These are phyloP conservation scores for Sphenostylis stenocarpa DNA, from an alignment of 306 rosid genomes.

Conservation along the genomic window DNA sequence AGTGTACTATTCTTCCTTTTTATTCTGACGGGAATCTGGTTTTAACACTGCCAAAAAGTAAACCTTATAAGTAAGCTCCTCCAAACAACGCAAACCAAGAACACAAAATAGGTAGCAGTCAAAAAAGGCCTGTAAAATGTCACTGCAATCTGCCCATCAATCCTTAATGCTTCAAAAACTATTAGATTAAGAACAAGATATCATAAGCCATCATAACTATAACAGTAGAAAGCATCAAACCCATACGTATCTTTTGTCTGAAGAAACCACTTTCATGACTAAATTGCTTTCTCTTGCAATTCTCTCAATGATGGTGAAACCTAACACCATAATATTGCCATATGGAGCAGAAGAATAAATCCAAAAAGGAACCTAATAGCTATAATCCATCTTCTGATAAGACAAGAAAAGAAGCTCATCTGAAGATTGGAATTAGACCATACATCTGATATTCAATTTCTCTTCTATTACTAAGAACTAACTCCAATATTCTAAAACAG, in stretches of 20 bases:
- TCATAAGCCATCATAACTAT: not conserved
- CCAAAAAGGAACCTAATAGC: not conserved
- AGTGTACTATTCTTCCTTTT: not conserved
- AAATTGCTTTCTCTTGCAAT: not conserved
- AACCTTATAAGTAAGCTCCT: not conserved
- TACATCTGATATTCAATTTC: slow-evolving; percentile 5
- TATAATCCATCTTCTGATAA: not conserved
- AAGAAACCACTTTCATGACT: not conserved
- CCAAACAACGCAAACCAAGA: not conserved
- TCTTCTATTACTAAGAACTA: not conserved
- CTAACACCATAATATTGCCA: not conserved
- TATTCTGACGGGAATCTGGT: not conserved
- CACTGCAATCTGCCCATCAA: not conserved
- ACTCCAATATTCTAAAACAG: not conserved
- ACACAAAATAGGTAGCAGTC: not conserved
- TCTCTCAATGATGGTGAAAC: not conserved
- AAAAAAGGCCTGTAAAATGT: not conserved
- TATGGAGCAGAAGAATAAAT: not conserved
- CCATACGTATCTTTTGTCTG: not conserved
- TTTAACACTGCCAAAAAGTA: not conserved
- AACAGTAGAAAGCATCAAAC: not conserved
- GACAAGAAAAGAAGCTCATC: not conserved
- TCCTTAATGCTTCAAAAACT: not conserved
- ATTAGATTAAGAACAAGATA: not conserved
- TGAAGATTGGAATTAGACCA: not conserved